phyloP scores from a whole-genome alignment of 768 basidiomycete genomes.

The Leccinum aurantiacum region DNA sequence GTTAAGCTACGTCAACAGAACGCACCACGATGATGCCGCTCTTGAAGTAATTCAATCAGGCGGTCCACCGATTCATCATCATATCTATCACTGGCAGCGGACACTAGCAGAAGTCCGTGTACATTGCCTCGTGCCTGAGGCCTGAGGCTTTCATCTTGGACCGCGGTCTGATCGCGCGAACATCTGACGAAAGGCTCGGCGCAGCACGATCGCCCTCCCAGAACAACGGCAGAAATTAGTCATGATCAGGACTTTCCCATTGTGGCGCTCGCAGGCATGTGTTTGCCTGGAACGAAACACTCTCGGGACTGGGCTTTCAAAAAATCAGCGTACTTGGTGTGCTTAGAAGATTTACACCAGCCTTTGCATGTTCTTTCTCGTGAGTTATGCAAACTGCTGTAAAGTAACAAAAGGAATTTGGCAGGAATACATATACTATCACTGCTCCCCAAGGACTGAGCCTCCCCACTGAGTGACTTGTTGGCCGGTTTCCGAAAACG shows the following conservation, averaged over 20 bases:
- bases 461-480: no score
- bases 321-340: neutral
- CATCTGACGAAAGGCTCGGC: neutral
- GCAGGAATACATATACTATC: no score
- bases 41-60: no score
- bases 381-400: no score
- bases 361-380: no score
- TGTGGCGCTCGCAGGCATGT: neutral
- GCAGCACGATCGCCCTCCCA: constrained; percentile 9
- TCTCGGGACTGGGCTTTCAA: neutral
- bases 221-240: neutral
- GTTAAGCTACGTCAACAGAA: neutral
- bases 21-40: no score
- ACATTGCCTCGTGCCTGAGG: neutral
- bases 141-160: neutral
- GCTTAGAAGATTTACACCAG: no score
- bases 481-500: no score
- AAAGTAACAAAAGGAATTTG: neutral
- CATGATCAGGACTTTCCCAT: neutral
- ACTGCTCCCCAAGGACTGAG: no score
- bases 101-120: neutral
- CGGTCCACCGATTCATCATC: no score
- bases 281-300: neutral
- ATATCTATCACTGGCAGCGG: no score
- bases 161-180: neutral